Evolutionary conservation across 2,329 filamentous ascomycete genomes (phyloP), one percentile per base, ranked within the genome.

Genomic region (Ascochyta pisi): DNA sequence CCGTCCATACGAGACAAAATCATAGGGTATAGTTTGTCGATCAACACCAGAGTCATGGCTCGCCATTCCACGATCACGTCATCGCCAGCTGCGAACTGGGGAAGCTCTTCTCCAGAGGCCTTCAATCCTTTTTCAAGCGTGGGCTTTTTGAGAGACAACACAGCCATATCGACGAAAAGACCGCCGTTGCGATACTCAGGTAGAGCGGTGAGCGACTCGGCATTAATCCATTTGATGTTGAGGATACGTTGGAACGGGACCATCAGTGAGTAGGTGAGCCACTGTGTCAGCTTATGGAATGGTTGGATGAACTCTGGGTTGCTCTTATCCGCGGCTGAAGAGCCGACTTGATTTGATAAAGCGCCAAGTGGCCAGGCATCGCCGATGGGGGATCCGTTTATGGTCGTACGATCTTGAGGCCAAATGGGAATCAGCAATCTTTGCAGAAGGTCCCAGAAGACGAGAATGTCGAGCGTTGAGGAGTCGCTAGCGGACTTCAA

Each of bases 111-210:
- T 66, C 87, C 78, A 61, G 81, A 86, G 22, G 86, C 88, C 58
- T 86, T 81, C 22, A 95, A 74, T 1, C 92, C 92, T 24, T 88
- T 84, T 61, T 89, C 81, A 44, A 82, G 76, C 53, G 93, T 88
- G 1, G 81, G 79, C 1, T 82, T 75, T 70, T 92, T 94, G 22
- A 96, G 78, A 0, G 83, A 89, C 42, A 96, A 75, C 3, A 96
- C 84, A 2, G 92, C 92, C 29, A 92, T 87, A 69, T 97, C 89
- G 58, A 97, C 87, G 58, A 97, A 88, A 3, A 97, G 81, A 12
- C 93, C 93, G 39, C 93, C 93, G 66, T 97, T 97, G 54, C 93
- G 86, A 73, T 97, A 97, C 73, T 97, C 93, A 0, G 93, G 92
- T 3, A 97, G 81, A 22, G 92, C 93, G 0, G 93, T 97, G 62